These are phyloP conservation scores for Beta lomatogona DNA, from an alignment of 179 eudicot genomes.

Conservation along the genomic window DNA sequence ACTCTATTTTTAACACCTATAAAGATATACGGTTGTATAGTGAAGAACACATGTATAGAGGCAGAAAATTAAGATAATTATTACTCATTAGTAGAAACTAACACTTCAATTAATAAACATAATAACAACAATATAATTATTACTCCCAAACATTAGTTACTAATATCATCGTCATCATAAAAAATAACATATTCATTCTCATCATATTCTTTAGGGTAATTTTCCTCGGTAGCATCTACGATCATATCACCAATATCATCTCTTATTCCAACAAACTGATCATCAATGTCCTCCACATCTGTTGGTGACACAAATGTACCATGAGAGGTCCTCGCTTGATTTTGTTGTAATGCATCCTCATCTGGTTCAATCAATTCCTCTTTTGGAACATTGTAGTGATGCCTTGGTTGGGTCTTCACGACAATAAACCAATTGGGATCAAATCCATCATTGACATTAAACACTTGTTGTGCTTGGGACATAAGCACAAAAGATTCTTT, in stretches of 20 bases:
- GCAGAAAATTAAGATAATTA: no score
- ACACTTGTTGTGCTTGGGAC: conserved; percentile 26
- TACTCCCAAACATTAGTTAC: no score
- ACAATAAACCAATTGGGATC: conserved; percentile 27
- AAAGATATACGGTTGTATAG: no score
- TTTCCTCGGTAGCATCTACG: neutral
- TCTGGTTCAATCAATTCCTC: neutral
- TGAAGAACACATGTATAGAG: no score
- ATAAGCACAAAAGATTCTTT: conserved; percentile 28
- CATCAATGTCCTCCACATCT: neutral
- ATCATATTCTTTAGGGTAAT: neutral
- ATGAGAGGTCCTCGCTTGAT: neutral
- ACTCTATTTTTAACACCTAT: no score
- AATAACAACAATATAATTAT: no score
- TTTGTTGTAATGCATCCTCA: neutral
- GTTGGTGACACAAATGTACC: neutral
- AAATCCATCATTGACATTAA: conserved; percentile 24
- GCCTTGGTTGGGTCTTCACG: conserved; percentile 23
- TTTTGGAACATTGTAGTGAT: conserved; percentile 9
- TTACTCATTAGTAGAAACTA: no score
- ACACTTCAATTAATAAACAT: no score
- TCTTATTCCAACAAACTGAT: neutral
- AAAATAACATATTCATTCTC: neutral
- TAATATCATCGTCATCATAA: neutral
- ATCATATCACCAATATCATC: neutral